Evolutionary conservation across 1,139 yeast genomes (phyloP).

Genomic region (Yamadazyma conglobata): DNA sequence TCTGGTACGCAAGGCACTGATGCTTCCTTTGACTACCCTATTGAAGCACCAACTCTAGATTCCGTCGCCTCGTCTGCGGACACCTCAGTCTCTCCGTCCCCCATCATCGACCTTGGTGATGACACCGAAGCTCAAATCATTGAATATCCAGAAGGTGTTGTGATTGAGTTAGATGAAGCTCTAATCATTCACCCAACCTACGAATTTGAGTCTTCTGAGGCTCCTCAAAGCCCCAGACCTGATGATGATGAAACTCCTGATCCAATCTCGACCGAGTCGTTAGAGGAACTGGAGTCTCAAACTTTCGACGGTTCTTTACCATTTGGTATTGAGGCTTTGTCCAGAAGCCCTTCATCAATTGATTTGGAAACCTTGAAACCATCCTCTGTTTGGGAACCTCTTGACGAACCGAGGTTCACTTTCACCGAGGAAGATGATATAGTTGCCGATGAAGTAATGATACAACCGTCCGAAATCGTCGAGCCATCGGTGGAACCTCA

Average conservation of each 20-base stretch:
- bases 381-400: slow-evolving; percentile 9
- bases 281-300: background rate
- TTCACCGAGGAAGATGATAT: slow-evolving; percentile 9
- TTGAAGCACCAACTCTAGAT: slow-evolving; percentile 5
- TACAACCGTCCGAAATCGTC: slow-evolving; percentile 7
- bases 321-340: slow-evolving; percentile 1
- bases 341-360: slow-evolving; percentile 1
- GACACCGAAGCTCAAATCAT: slow-evolving; percentile 2
- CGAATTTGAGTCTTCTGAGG: background rate
- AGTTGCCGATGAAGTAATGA: slow-evolving; percentile 8
- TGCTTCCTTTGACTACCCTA: background rate
- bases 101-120: background rate
- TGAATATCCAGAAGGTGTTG: slow-evolving; percentile 11
- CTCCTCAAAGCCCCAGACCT: too few relatives aligned
- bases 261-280: background rate
- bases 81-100: background rate
- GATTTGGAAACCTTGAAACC: slow-evolving; percentile 7
- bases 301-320: background rate
- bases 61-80: slow-evolving; percentile 3
- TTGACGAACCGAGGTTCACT: slow-evolving; percentile 8
- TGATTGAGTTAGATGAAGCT: slow-evolving; percentile 6
- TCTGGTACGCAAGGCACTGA: background rate
- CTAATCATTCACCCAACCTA: slow-evolving; percentile 10
- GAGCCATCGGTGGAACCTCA: slow-evolving; percentile 5
- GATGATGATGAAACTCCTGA: slow-evolving; percentile 8